phyloP scores from a whole-genome alignment of 495 filamentous ascomycete species.

The Neurospora sp. region DNA sequence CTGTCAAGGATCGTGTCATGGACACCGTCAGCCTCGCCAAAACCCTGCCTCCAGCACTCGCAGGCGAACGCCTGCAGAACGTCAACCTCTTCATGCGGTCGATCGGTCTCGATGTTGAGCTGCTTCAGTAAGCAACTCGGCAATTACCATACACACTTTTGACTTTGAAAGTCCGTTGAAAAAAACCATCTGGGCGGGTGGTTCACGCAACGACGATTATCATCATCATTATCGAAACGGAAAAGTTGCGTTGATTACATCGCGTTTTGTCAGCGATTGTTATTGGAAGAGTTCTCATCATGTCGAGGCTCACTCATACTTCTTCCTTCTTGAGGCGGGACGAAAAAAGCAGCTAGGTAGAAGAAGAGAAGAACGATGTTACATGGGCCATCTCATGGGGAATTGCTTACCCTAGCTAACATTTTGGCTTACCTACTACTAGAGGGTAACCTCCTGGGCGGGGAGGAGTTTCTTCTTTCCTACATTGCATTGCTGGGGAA shows the following conservation, averaged over 20 bases:
- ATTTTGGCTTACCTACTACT: neutral
- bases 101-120: constrained; percentile 92
- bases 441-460: neutral
- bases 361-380: too few species aligned
- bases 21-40: constrained; percentile 83
- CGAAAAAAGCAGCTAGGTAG: neutral
- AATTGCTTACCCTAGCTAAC: neutral
- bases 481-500: neutral
- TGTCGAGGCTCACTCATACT: neutral
- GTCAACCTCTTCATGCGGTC: constrained; percentile 98
- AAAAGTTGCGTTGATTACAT: neutral
- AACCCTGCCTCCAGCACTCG: constrained; percentile 77
- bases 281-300: neutral
- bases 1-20: constrained; percentile 97
- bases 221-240: neutral
- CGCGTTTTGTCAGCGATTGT: neutral
- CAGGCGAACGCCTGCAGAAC: constrained; percentile 67
- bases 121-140: constrained; percentile 53
- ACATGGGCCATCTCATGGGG: neutral
- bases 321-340: neutral
- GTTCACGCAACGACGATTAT: neutral
- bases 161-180: neutral
- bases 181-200: neutral
- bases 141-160: neutral
- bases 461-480: neutral